A percentile compares a stretch with the other conserved stretches of the same genome.
phyloP scores from a whole-genome alignment of 2,329 filamentous ascomycete species.

The Ophiostoma sp. region DNA sequence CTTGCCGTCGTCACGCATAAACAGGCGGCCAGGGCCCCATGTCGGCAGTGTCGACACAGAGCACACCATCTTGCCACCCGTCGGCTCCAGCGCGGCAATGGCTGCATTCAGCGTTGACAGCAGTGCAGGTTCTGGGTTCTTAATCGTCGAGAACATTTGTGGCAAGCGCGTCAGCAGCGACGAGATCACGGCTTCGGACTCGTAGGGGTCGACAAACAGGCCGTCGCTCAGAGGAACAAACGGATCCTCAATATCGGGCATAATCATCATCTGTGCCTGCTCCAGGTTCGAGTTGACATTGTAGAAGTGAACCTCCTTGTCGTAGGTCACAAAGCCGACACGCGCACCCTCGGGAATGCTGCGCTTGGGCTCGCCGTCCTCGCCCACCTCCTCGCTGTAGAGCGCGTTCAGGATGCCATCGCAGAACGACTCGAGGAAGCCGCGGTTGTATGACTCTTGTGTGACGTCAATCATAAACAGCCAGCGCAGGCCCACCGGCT shows the following conservation, averaged over 20 bases:
- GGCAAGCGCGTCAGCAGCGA: slow-evolving; percentile 81
- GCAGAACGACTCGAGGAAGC: slow-evolving; percentile 84
- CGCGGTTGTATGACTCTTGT: slow-evolving; percentile 84
- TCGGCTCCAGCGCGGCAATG: slow-evolving; percentile 74
- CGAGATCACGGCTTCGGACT: slow-evolving; percentile 76
- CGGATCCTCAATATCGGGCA: slow-evolving; percentile 94
- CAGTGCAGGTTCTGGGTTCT: slow-evolving; percentile 85
- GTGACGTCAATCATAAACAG: slow-evolving; percentile 92
- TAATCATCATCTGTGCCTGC: slow-evolving; percentile 95
- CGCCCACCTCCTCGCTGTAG: slow-evolving; percentile 62
- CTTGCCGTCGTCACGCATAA: slow-evolving; percentile 83
- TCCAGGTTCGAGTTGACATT: slow-evolving; percentile 81
- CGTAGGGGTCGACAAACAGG: slow-evolving; percentile 88
- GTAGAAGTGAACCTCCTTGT: slow-evolving; percentile 97
- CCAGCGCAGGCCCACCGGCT: slow-evolving; percentile 81
- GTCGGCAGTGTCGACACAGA: slow-evolving; percentile 84
- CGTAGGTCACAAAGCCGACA: slow-evolving; percentile 91
- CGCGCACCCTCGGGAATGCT: slow-evolving; percentile 72
- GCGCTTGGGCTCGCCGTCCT: slow-evolving; percentile 50
- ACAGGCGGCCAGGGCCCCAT: slow-evolving; percentile 80
- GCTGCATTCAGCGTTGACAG: slow-evolving; percentile 80
- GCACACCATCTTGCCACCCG: slow-evolving; percentile 88
- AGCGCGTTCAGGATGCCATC: slow-evolving; percentile 80
- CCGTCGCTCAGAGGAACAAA: slow-evolving; percentile 90
- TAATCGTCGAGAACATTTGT: slow-evolving; percentile 77